Evolutionary conservation across 202 grass and related monocot species (phyloP).

Genomic region (Schoenoplectus triqueter): DNA sequence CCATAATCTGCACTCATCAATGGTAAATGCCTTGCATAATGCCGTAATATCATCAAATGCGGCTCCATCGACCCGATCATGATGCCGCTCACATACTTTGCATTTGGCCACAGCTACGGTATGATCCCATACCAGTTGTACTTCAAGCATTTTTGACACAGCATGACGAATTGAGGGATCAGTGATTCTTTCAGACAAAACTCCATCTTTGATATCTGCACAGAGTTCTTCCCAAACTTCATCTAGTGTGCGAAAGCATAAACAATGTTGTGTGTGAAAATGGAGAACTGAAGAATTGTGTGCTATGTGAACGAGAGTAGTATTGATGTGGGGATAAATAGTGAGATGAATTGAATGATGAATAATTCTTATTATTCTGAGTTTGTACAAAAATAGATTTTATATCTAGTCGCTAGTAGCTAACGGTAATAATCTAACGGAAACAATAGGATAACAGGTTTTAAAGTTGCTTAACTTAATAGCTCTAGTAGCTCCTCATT

Average conservation of each 20-base stretch:
- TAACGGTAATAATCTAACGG: too few relatives aligned
- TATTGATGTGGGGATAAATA: too few relatives aligned
- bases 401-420: too few relatives aligned
- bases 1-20: conserved; percentile 91
- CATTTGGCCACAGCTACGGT: conserved; percentile 86
- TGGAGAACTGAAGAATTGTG: conserved; percentile 30
- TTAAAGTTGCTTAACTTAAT: too few relatives aligned
- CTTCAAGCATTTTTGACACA: conserved; percentile 78
- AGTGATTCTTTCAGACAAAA: conserved; percentile 72
- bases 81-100: conserved; percentile 84
- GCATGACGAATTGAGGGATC: conserved; percentile 65
- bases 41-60: conserved; percentile 81
- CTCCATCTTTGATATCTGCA: conserved; percentile 78
- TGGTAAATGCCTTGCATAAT: conserved; percentile 83
- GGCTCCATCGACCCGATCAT: conserved; percentile 99
- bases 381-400: too few relatives aligned
- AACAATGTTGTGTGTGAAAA: conserved; percentile 89
- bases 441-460: too few relatives aligned
- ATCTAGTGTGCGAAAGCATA: conserved; percentile 84
- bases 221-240: conserved; percentile 80
- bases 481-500: too few relatives aligned
- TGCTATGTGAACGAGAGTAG: too few relatives aligned
- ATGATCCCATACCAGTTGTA: conserved; percentile 89
- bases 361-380: too few relatives aligned
- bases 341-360: too few relatives aligned